Percentiles rank a stretch among this genome's conserved stretches.
These are phyloP conservation scores for Gracilaria vermiculophylla DNA, from an alignment of 23 red algal species.

Conservation along the genomic window DNA sequence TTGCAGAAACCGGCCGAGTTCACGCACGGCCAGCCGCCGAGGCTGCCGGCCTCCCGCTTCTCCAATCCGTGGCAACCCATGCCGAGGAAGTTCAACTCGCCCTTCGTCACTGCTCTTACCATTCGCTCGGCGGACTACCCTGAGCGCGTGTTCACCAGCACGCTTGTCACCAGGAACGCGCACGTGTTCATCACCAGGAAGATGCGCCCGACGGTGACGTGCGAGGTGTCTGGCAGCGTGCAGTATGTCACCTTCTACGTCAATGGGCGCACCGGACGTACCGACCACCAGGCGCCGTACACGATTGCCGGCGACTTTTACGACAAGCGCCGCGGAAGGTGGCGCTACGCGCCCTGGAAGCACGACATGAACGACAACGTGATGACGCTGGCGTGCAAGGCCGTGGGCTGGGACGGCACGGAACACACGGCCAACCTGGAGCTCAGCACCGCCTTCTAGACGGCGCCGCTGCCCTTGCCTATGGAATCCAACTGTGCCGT, in stretches of 20 bases:
- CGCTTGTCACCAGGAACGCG: neutral
- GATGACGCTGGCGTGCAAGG: conserved; percentile 22
- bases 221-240: conserved; percentile 25
- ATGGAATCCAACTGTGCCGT: too few species aligned
- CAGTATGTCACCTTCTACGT: conserved; percentile 37
- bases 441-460: conserved; percentile 29
- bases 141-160: conserved; percentile 18
- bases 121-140: conserved; percentile 55
- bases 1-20: conserved; percentile 38
- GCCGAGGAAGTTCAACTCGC: conserved; percentile 7
- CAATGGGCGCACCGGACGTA: neutral
- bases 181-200: conserved; percentile 29
- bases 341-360: conserved; percentile 31
- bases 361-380: conserved; percentile 27
- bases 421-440: conserved; percentile 37
- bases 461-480: neutral
- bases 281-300: conserved; percentile 24
- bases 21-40: neutral
- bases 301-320: conserved; percentile 38
- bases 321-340: neutral
- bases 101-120: conserved; percentile 32
- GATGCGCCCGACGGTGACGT: conserved; percentile 40
- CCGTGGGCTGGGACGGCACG: conserved; percentile 26
- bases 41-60: neutral
- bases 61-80: conserved; percentile 3